Evolutionary conservation across 192 early-diverging fungal genomes (phyloP), one percentile per base, ranked within the genome.

Genomic region (Bifiguratus adelaidae): DNA sequence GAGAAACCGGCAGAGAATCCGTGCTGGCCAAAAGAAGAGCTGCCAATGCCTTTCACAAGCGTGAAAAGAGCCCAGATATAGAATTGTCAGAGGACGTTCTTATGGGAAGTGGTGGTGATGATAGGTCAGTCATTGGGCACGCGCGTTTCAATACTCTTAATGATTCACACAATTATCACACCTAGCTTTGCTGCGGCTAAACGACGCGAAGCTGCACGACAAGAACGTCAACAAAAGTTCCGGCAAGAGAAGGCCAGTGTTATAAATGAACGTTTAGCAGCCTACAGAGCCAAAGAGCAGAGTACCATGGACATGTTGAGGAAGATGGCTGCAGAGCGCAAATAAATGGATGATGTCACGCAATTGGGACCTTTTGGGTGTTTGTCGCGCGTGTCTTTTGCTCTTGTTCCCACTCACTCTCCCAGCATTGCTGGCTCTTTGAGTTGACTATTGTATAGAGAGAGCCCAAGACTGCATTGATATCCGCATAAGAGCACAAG

Each of bases 271-370:
- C 68, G 69, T 34, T 44, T 73, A 7, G 50, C 48, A 22, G 76
- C 71, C 28, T 79, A 68, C 47, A 48, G 68, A 30, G 67, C 76
- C 25, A 89, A 86, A 55, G 85, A 89, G 50, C 72, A 74, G 19
- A 68, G 55, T n/a, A 87, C 84, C 2, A 60, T 89, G 30, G 81
- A 68, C 30, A 75, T 81, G 73, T 70, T 87, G 30, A 63, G 68
- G 20, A 67, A 74, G 36, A 74, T 89, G 74, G 86, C 86, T 9
- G 68, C 72, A 59, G 61, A 78, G 44, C 63, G 65, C 13, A 55
- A 38, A 26, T 52, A 51, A 30, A 41, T 48, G 12, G 56, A 56
- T 25, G 62, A n/a, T n/a, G n/a, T n/a, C n/a, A n/a, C n/a, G n/a
- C n/a, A n/a, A n/a, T n/a, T n/a, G n/a, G n/a, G n/a, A n/a, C n/a